Evolutionary conservation across 768 basidiomycete species (phyloP), one percentile per base, ranked within the genome.

Genomic region (Rhodotorula babjevae): DNA sequence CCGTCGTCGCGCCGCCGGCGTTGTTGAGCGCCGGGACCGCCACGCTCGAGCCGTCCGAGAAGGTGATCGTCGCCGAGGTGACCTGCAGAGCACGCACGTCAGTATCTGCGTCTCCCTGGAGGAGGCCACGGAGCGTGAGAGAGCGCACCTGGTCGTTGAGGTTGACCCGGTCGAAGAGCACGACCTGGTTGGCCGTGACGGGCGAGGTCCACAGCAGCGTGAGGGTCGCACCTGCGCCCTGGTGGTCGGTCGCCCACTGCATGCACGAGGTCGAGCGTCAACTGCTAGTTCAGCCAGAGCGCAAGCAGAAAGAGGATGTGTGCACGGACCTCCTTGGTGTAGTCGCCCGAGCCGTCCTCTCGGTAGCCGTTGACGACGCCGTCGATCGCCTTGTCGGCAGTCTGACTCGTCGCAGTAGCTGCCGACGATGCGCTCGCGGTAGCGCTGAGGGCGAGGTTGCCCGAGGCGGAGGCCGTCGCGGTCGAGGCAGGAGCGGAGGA

Each of bases 1-100:
- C 1, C 7, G 61, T 55, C 18, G 55, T 69, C 14, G 68, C 73
- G 15, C 65, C 49, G 25, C 68, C 75, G 29, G 67, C 62, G 63
- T 76, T 76, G 49, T 52, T 53, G 31, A 70, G 60, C 25, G 52
- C 52, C 6, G 56, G 31, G 1, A 70, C 59, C 3, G 50, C 4
- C 27, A 65, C 14, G 3, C 29, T 40, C 6, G 68, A 53, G 23
- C 68, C 63, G 56, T 76, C 75, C 3, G 59, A 46, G 58, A 73
- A 68, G n/a, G 53, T 46, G 44, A 73, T 33, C n/a, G 59, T 58
- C 18, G n/a, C 67, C 23, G 44, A 19, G 12, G 63, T 63, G 49
- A 72, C 42, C 29, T 68, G 56, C 31, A 27, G 15, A 18, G 2
- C 16, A 19, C 29, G 19, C 42, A n/a, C 9, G 52, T 55, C 61